Evolutionary conservation across 73 alveolate species (phyloP).

Genomic region (Tetrahymena malaccensis): DNA sequence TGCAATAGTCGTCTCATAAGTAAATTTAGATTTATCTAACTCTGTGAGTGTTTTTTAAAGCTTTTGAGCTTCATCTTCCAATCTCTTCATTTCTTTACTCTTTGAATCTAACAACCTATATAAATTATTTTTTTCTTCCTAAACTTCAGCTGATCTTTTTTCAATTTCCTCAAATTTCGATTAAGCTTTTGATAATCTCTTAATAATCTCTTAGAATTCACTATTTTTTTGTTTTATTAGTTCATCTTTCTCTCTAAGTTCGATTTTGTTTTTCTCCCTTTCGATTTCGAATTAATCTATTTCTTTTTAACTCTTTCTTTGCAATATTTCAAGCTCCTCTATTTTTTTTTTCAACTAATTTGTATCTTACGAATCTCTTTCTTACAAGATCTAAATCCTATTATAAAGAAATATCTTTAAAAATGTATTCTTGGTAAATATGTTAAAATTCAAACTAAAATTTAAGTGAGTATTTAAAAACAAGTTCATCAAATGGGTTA

Average conservation of each 20-base stretch:
- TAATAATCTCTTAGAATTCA: background rate
- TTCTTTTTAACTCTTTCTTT: background rate
- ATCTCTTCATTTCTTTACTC: background rate
- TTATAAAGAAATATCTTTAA: background rate
- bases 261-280: background rate
- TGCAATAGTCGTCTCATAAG: background rate
- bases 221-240: background rate
- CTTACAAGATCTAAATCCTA: background rate
- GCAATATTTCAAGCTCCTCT: background rate
- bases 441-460: too few relatives aligned
- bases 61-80: background rate
- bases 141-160: background rate
- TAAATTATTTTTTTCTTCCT: background rate
- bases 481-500: too few relatives aligned
- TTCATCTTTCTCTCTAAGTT: background rate
- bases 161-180: background rate
- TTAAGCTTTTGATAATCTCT: background rate
- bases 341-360: background rate
- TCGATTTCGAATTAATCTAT: background rate
- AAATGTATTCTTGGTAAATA: too few relatives aligned
- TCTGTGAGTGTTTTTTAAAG: background rate
- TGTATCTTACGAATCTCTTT: background rate
- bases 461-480: too few relatives aligned
- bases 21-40: background rate
- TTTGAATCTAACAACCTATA: background rate